Percentiles rank a stretch among this genome's conserved stretches.
phyloP scores from a whole-genome alignment of 2,329 filamentous ascomycete species.

The Incumbomyces delicatus region DNA sequence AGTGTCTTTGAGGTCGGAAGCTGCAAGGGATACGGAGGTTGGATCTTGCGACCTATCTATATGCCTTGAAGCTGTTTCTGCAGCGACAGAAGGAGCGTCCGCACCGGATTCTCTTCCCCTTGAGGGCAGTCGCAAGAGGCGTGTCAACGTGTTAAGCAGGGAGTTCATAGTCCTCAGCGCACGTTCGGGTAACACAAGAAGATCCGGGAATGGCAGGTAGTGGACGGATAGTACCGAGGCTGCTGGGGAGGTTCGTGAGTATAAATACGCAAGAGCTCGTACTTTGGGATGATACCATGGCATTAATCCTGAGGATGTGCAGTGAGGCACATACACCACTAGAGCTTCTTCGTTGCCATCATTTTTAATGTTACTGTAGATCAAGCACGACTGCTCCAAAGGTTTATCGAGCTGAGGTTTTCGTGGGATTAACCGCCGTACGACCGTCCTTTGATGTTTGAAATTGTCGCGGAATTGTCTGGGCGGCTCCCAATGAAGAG shows the following conservation, averaged over 20 bases:
- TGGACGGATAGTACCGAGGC: slow-evolving; percentile 37
- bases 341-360: slow-evolving; percentile 26
- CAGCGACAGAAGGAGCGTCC: slow-evolving; percentile 45
- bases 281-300: slow-evolving; percentile 86
- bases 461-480: slow-evolving; percentile 20
- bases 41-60: slow-evolving; percentile 46
- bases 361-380: slow-evolving; percentile 39
- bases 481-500: slow-evolving; percentile 8
- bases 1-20: slow-evolving; percentile 74
- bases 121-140: slow-evolving; percentile 21
- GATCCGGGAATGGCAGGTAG: slow-evolving; percentile 38
- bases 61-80: too few species aligned
- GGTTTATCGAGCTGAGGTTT: slow-evolving; percentile 67
- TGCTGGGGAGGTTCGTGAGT: slow-evolving; percentile 44
- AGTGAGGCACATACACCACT: slow-evolving; percentile 71
- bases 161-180: slow-evolving; percentile 31
- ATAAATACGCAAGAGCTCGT: slow-evolving; percentile 63
- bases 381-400: slow-evolving; percentile 72
- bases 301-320: slow-evolving; percentile 49
- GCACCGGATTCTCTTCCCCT: slow-evolving; percentile 48
- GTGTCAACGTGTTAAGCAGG: slow-evolving; percentile 29
- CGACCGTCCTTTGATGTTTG: slow-evolving; percentile 51
- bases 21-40: slow-evolving; percentile 52
- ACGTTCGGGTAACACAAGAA: slow-evolving; percentile 27
- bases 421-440: slow-evolving; percentile 70